Conservation (phyloP, 2,329 filamentous ascomycete genomes). For the Trichoderma aggressivum region DNA sequence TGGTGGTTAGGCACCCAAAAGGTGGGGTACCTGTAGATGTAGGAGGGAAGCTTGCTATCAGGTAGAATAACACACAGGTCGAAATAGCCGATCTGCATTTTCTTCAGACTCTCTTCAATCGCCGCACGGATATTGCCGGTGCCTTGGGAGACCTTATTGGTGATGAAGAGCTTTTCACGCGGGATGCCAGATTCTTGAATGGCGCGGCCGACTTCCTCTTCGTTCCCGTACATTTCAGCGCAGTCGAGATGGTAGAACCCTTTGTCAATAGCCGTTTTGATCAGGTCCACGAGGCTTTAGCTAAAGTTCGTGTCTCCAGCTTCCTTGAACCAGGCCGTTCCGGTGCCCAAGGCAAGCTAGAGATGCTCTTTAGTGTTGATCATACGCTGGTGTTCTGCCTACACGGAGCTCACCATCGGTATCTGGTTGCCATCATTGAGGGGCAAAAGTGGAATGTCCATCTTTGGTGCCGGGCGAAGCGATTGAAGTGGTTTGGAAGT, state of each 20-base stretch:
- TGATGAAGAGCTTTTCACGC: background rate
- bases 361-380: background rate
- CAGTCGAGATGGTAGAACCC: background rate
- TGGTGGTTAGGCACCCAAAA: background rate
- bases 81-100: background rate
- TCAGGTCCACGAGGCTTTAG: background rate
- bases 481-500: background rate
- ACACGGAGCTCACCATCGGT: background rate
- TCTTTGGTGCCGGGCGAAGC: background rate
- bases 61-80: background rate
- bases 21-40: too few species aligned
- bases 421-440: background rate
- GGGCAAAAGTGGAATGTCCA: accelerated
- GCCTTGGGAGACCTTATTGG: background rate
- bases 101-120: background rate
- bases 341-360: background rate
- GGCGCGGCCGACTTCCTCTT: background rate
- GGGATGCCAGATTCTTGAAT: background rate
- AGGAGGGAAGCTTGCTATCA: background rate
- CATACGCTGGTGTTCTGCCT: background rate
- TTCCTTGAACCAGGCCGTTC: background rate
- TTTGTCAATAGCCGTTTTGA: background rate
- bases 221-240: background rate
- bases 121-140: background rate
- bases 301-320: background rate